A percentile compares a stretch with the other conserved stretches of the same genome.
phyloP scores from a whole-genome alignment of 192 early-diverging fungal genomes.

The Phlyctochytrium arcticum region DNA sequence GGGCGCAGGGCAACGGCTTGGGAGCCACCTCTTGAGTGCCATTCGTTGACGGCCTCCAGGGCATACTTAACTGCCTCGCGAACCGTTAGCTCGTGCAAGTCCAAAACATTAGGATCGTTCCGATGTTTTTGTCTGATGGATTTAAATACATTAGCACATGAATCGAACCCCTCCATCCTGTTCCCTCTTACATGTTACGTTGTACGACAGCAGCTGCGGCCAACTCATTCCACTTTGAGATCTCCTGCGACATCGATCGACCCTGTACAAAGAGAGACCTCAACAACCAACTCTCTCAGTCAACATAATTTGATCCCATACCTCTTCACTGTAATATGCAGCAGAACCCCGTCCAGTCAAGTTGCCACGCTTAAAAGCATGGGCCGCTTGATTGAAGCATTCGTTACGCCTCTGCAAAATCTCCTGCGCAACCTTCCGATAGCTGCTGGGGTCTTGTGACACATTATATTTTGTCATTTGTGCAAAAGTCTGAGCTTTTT shows the following conservation, averaged over 20 bases:
- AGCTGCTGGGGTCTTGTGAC: not conserved
- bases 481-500: not conserved
- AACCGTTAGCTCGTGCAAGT: slow-evolving; percentile 24
- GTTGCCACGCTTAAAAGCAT: slow-evolving; percentile 14
- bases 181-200: slow-evolving; percentile 12
- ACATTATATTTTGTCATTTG: not conserved
- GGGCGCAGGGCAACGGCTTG: not conserved
- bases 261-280: not conserved
- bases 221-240: slow-evolving; percentile 7
- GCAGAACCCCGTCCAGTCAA: slow-evolving; percentile 15
- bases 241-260: slow-evolving; percentile 1
- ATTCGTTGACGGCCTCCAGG: slow-evolving; percentile 18
- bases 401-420: slow-evolving; percentile 8
- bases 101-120: slow-evolving; percentile 13
- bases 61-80: slow-evolving; percentile 17
- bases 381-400: slow-evolving; percentile 7
- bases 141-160: not conserved
- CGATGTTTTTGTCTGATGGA: not conserved
- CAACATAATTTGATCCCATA: too few relatives aligned
- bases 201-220: slow-evolving; percentile 10
- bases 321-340: slow-evolving; percentile 11
- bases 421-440: slow-evolving; percentile 6
- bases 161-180: not conserved
- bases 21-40: not conserved
- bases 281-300: not conserved